These are phyloP conservation scores for Ilex aquifolium DNA, from an alignment of 257 asterid species.

Conservation along the genomic window DNA sequence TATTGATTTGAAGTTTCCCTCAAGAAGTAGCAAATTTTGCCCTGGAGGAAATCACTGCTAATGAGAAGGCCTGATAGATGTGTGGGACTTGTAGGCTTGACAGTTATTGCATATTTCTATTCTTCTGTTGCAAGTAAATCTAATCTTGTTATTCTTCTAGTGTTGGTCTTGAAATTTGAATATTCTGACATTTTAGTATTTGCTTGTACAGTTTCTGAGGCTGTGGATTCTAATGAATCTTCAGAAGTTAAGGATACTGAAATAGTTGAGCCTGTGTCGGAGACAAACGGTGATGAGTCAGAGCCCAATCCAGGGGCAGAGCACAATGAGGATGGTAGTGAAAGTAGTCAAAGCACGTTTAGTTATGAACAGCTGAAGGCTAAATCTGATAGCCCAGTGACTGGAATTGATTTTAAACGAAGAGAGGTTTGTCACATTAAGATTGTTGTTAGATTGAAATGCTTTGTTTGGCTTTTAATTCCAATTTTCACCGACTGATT, in stretches of 20 bases:
- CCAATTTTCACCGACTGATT: slow-evolving; percentile 4
- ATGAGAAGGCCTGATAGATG: too few relatives aligned
- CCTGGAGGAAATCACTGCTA: too few relatives aligned
- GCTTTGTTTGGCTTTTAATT: neutral
- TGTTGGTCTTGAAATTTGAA: too few relatives aligned
- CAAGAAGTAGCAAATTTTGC: too few relatives aligned
- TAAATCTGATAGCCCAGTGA: slow-evolving; percentile 77
- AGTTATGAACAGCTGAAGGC: slow-evolving; percentile 78
- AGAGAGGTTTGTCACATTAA: slow-evolving; percentile 68
- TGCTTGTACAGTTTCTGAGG: slow-evolving; percentile 30
- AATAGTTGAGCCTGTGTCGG: slow-evolving; percentile 38
- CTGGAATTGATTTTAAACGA: slow-evolving; percentile 76
- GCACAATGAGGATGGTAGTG: slow-evolving; percentile 51
- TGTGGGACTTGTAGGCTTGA: too few relatives aligned
- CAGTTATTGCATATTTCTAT: too few relatives aligned
- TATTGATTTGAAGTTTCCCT: too few relatives aligned
- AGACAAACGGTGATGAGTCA: slow-evolving; percentile 45
- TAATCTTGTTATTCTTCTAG: too few relatives aligned
- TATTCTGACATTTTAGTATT: neutral
- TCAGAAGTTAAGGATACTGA: slow-evolving; percentile 34
- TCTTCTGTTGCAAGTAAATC: too few relatives aligned
- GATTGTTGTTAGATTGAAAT: neutral
- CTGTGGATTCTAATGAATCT: slow-evolving; percentile 42
- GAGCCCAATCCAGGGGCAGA: slow-evolving; percentile 44
- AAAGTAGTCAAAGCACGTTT: slow-evolving; percentile 42